These are phyloP conservation scores for Boletus subcaerulescens DNA, from an alignment of 768 basidiomycete species.

Conservation along the genomic window DNA sequence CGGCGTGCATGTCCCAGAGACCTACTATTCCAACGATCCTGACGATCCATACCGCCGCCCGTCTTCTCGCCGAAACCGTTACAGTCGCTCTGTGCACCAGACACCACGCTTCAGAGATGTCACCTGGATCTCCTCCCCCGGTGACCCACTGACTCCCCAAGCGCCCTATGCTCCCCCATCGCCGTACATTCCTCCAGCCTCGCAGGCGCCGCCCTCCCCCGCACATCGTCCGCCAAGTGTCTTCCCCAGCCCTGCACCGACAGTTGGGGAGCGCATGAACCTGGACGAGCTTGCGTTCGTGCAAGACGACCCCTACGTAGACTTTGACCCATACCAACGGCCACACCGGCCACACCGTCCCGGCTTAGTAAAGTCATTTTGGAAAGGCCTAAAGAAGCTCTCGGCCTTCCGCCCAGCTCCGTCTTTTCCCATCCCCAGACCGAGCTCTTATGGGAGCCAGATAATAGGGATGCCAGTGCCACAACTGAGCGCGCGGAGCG, in stretches of 20 bases:
- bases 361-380: slow-evolving; percentile 29
- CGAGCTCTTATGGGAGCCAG: not conserved
- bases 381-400: slow-evolving; percentile 33
- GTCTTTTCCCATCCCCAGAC: not conserved
- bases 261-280: slow-evolving; percentile 31
- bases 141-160: slow-evolving; percentile 10
- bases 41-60: slow-evolving; percentile 8
- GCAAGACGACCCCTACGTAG: not conserved
- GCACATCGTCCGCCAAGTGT: slow-evolving; percentile 3
- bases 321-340: slow-evolving; percentile 5
- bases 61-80: slow-evolving; percentile 19
- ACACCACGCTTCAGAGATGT: slow-evolving; percentile 23
- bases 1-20: slow-evolving; percentile 23
- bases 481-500: not conserved
- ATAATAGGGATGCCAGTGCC: slow-evolving; percentile 7
- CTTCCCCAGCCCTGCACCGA: slow-evolving; percentile 21
- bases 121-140: slow-evolving; percentile 23
- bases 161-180: slow-evolving; percentile 5
- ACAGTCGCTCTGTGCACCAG: slow-evolving; percentile 17
- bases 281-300: slow-evolving; percentile 18
- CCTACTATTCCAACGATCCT: slow-evolving; percentile 2
- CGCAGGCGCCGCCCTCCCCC: slow-evolving; percentile 9
- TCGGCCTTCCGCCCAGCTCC: slow-evolving; percentile 16
- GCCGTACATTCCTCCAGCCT: slow-evolving; percentile 1
- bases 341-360: slow-evolving; percentile 10